phyloP scores from a whole-genome alignment of 139 green algal species.

The Chlamydomonas sp. region DNA sequence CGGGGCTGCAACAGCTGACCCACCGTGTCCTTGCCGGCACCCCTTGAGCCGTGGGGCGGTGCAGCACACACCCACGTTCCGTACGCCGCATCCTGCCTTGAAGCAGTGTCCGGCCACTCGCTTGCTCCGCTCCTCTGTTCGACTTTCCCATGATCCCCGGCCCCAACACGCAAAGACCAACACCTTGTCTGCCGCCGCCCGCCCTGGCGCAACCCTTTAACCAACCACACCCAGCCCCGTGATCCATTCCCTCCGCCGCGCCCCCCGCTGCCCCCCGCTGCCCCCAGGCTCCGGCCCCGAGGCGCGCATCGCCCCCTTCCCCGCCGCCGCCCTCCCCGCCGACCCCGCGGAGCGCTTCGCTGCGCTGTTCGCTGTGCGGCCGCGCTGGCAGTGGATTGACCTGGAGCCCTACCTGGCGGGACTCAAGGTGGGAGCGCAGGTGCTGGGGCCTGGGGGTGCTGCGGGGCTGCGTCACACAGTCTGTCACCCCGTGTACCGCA shows the following conservation, averaged over 20 bases:
- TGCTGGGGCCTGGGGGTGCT: background rate
- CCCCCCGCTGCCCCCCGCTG: background rate
- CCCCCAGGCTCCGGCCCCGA: constrained; percentile 20
- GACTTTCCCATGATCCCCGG: no score
- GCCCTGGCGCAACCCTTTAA: background rate
- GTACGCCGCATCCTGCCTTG: no score
- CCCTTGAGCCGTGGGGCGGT: no score
- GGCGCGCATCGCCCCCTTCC: constrained; percentile 47
- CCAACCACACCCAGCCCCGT: background rate
- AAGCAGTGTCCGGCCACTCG: no score
- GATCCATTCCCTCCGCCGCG: background rate
- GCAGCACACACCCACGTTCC: no score
- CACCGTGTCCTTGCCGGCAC: no score
- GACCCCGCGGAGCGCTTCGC: constrained; percentile 66
- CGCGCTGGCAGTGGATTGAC: constrained; percentile 60
- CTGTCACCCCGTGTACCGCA: no score
- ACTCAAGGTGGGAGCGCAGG: constrained; percentile 45
- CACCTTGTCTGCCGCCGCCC: no score
- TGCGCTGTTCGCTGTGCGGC: constrained; percentile 61
- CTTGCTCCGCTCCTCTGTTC: no score
- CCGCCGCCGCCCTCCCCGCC: constrained; percentile 50
- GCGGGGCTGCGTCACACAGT: no score
- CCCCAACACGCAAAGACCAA: no score
- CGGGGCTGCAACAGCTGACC: no score
- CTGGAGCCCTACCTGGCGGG: constrained; percentile 69